Evolutionary conservation across 2,329 filamentous ascomycete species (phyloP), one percentile per base, ranked within the genome.

Genomic region (Tympanopsis confertula): DNA sequence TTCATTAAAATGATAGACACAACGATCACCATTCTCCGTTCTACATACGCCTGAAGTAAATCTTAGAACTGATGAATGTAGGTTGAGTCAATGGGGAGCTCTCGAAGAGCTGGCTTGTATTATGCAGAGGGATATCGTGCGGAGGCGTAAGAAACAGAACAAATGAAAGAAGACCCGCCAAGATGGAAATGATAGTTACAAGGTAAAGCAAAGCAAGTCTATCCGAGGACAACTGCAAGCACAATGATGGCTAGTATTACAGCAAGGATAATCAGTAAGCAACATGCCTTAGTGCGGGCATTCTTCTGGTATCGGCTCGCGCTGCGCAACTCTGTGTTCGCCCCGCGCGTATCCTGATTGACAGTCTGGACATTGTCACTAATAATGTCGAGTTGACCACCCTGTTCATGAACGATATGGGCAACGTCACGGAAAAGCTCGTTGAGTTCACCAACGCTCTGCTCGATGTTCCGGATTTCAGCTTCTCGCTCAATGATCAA

Each of bases 341-440:
- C 93, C 28, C 86, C 86, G 38, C 78, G 70, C 12, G 87, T 94
- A 53, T 94, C 82, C 41, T 82, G 77, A 43, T 82, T 74, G 35
- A 88, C 84, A 44, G 79, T 80, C 57, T 91, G 78, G 5, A 96
- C 86, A 49, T 95, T 95, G 48, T 86, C 81, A 44, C 78, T 79
- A 50, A 98, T 94, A 14, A 84, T 84, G 52, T 89, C 82, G 20
- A 98, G 68, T 59, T 85, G 77, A 49, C 86, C 84, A 37, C 91
- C 91, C 62, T 98, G 91, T 62, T 96, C 89, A 43, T 78, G 78
- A 37, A 98, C 88, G 58, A 98, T 95, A 58, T 94, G 87, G 35
- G 89, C 91, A n/a, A 98, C 87, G 64, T 98, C 89, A 44, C 88
- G 74, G 69, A 98, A 98, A 32, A 98, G 71, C 53, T 96, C 91